Conservation (phyloP, 768 basidiomycete species). For the Rhodotorula diobovata region DNA sequence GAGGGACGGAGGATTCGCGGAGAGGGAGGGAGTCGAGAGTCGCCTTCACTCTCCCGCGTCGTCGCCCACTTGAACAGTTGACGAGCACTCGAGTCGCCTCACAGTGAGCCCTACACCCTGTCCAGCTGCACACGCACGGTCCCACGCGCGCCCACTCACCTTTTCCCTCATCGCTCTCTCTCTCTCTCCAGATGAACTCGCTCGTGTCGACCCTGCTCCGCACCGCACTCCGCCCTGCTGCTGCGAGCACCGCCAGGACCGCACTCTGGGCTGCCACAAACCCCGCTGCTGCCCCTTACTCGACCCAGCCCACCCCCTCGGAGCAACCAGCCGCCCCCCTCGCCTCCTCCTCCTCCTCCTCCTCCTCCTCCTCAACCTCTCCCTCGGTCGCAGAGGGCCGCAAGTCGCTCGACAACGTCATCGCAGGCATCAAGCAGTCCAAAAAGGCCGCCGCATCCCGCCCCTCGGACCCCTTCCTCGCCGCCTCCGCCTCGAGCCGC, state of each 20-base stretch:
- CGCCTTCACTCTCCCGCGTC: not conserved
- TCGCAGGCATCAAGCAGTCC: not conserved
- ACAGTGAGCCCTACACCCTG: not conserved
- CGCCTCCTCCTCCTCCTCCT: not conserved
- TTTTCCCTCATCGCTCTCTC: too few relatives aligned
- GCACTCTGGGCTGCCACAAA: too few relatives aligned
- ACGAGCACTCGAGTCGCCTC: too few relatives aligned
- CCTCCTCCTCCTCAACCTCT: conserved; percentile 2
- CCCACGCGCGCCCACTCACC: not conserved
- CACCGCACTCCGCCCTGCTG: not conserved
- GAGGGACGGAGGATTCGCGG: not conserved
- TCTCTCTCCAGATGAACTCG: conserved; percentile 15
- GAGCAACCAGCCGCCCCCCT: not conserved
- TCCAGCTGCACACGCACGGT: rapidly evolving
- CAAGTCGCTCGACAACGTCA: conserved; percentile 7
- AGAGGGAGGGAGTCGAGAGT: not conserved
- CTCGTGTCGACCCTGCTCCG: conserved; percentile 9
- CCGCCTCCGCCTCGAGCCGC: not conserved
- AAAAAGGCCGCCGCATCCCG: not conserved
- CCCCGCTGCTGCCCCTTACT: not conserved
- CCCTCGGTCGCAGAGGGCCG: not conserved
- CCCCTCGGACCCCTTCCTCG: not conserved
- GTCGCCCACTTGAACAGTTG: not conserved
- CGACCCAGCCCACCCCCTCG: not conserved
- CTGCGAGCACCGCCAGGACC: not conserved